phyloP scores from a whole-genome alignment of 2,329 filamentous ascomycete genomes.

The Pseudogymnoascus sp. region DNA sequence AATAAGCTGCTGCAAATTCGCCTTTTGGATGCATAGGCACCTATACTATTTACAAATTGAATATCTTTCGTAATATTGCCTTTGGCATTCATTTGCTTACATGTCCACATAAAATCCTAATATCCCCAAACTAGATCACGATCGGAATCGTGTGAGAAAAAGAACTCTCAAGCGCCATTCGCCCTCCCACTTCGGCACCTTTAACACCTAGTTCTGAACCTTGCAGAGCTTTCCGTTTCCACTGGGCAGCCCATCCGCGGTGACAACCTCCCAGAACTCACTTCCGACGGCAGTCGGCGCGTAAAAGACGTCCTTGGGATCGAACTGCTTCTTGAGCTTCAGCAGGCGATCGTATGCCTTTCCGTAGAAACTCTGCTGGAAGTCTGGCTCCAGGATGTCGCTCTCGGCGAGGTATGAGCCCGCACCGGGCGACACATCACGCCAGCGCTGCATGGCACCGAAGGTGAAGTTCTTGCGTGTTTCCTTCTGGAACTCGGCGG shows the following conservation, averaged over 20 bases:
- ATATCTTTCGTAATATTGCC: neutral
- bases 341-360: conserved; percentile 32
- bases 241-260: conserved; percentile 14
- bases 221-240: conserved; percentile 17
- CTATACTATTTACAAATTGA: neutral
- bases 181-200: neutral
- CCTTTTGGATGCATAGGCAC: neutral
- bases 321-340: conserved; percentile 42
- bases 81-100: neutral
- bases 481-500: conserved; percentile 11
- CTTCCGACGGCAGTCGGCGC: conserved; percentile 17
- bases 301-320: conserved; percentile 36
- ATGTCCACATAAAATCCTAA: neutral
- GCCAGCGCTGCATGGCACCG: conserved; percentile 16
- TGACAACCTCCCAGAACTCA: conserved; percentile 14
- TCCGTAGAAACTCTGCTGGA: conserved; percentile 24
- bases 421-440: conserved; percentile 22
- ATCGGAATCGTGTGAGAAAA: neutral
- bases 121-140: neutral
- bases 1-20: neutral
- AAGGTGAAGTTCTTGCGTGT: conserved; percentile 15
- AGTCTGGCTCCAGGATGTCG: conserved; percentile 37
- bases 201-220: conserved; percentile 6
- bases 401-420: conserved; percentile 44
- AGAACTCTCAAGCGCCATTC: conserved; percentile 1